phyloP scores from a whole-genome alignment of 2,329 filamentous ascomycete genomes.

The Coniosporium tulheliwenetii region DNA sequence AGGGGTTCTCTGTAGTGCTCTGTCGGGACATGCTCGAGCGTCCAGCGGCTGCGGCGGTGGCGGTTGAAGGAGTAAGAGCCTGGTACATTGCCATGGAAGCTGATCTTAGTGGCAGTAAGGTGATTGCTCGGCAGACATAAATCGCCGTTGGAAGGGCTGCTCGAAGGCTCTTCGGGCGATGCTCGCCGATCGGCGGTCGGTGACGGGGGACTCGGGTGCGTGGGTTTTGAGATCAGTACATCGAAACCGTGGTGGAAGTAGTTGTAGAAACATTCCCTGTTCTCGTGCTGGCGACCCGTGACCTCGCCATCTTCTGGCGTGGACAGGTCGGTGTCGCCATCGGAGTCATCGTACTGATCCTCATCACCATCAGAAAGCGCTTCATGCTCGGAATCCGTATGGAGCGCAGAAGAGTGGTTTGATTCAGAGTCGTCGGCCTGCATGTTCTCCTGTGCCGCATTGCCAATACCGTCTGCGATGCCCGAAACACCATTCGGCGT shows the following conservation, averaged over 20 bases:
- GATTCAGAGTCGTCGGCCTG: neutral
- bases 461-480: conserved; percentile 23
- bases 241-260: conserved; percentile 96
- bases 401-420: conserved; percentile 4
- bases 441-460: too few species aligned
- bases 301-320: conserved; percentile 39
- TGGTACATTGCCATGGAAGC: conserved; percentile 86
- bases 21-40: conserved; percentile 38
- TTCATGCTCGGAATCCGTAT: conserved; percentile 21
- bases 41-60: conserved; percentile 80
- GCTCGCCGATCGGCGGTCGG: conserved; percentile 41
- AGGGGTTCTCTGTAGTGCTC: conserved; percentile 29
- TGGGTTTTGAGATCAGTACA: conserved; percentile 70
- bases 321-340: conserved; percentile 27
- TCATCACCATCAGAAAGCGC: too few species aligned
- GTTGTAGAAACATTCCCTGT: conserved; percentile 68
- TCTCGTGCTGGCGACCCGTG: conserved; percentile 44
- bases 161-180: conserved; percentile 8
- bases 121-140: conserved; percentile 20
- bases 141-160: conserved; percentile 11
- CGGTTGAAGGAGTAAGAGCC: conserved; percentile 96
- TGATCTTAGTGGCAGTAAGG: conserved; percentile 77
- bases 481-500: neutral
- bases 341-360: conserved; percentile 28
- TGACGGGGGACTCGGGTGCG: conserved; percentile 36